A percentile compares a stretch with the other conserved stretches of the same genome.
These are phyloP conservation scores for Stropharia rugosoannulata DNA, from an alignment of 768 basidiomycete genomes.

Conservation along the genomic window DNA sequence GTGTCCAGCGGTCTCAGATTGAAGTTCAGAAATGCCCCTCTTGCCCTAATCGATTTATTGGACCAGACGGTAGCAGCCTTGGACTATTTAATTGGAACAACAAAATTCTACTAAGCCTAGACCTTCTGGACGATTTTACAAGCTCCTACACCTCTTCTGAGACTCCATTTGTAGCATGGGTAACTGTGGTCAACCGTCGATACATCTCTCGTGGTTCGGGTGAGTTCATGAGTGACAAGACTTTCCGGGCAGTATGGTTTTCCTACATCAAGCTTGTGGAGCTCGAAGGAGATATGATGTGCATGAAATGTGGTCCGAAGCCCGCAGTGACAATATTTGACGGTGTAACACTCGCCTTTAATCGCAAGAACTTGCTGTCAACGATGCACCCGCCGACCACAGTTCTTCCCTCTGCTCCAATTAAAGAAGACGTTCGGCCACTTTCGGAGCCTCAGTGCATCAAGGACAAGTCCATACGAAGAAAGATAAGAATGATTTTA, in stretches of 20 bases:
- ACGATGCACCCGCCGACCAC: constrained; percentile 24
- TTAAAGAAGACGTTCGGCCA: constrained; percentile 1
- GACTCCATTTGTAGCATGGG: too few relatives aligned
- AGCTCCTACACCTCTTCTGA: constrained; percentile 28
- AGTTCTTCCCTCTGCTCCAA: neutral
- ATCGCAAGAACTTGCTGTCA: constrained; percentile 21
- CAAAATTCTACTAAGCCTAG: constrained; percentile 22
- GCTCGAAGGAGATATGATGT: constrained; percentile 19
- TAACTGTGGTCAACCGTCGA: constrained; percentile 14
- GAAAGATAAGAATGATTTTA: too few relatives aligned
- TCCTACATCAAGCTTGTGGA: constrained; percentile 19
- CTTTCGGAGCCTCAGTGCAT: constrained; percentile 8
- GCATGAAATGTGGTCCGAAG: constrained; percentile 21
- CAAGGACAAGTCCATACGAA: constrained; percentile 1
- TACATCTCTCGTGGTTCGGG: constrained; percentile 9
- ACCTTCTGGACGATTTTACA: constrained; percentile 30
- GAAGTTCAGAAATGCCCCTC: constrained; percentile 12
- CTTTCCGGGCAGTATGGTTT: constrained; percentile 31
- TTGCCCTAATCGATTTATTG: constrained; percentile 16
- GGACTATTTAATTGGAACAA: constrained; percentile 34
- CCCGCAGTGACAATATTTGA: constrained; percentile 27
- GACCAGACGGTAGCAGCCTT: constrained; percentile 21
- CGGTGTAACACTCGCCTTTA: constrained; percentile 26
- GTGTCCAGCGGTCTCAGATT: neutral
- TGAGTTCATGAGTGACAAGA: constrained; percentile 21